phyloP scores from a whole-genome alignment of 2,329 filamentous ascomycete genomes.

The Hypoxylon sp. region DNA sequence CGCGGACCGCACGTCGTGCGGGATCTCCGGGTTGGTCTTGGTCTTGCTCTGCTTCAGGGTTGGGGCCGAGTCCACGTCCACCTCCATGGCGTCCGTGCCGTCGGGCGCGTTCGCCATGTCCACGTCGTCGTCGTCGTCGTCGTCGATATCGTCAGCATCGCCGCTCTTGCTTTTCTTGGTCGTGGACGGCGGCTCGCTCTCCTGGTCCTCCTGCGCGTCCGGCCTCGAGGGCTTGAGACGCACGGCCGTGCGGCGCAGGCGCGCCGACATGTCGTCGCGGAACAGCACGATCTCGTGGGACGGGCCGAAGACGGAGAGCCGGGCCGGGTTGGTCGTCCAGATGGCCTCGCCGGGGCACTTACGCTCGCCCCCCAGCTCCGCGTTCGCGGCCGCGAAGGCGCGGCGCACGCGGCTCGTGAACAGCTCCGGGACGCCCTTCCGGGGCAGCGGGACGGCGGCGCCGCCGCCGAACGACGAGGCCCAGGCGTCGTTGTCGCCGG shows the following conservation, averaged over 20 bases:
- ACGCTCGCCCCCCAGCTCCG: constrained; percentile 66
- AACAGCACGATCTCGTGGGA: constrained; percentile 89
- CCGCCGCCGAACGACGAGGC: constrained; percentile 85
- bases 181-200: constrained; percentile 48
- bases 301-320: constrained; percentile 87
- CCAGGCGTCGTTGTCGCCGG: constrained; percentile 98
- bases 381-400: constrained; percentile 82
- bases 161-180: constrained; percentile 24
- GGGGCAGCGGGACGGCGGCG: constrained; percentile 76
- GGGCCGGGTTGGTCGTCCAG: constrained; percentile 89
- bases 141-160: constrained; percentile 6
- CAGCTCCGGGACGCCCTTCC: constrained; percentile 81
- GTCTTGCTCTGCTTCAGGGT: constrained; percentile 24
- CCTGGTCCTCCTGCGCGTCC: constrained; percentile 46
- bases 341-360: constrained; percentile 74
- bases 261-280: constrained; percentile 85
- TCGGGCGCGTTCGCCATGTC: constrained; percentile 52
- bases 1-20: constrained; percentile 69
- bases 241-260: constrained; percentile 82
- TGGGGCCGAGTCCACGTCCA: constrained; percentile 58
- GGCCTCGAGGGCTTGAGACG: constrained; percentile 68
- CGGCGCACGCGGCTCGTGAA: constrained; percentile 90
- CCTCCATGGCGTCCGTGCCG: constrained; percentile 57
- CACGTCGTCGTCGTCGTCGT: constrained; percentile 49
- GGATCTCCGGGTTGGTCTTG: constrained; percentile 46